A percentile compares a stretch with the other conserved stretches of the same genome.
phyloP scores from a whole-genome alignment of 1,139 yeast genomes.

The Candida anutae region DNA sequence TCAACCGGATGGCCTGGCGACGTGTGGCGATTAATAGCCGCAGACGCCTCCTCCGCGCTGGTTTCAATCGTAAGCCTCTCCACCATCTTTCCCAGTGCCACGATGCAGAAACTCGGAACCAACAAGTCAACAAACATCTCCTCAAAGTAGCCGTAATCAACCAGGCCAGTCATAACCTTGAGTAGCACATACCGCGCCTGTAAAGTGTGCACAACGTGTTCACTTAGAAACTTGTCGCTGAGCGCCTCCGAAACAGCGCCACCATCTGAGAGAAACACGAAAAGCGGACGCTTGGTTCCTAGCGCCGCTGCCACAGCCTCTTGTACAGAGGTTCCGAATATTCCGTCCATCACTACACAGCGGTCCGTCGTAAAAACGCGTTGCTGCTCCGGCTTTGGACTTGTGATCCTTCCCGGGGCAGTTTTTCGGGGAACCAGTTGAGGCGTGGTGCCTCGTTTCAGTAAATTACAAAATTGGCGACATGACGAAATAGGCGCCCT shows the following conservation, averaged over 20 bases:
- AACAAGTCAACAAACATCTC: slow-evolving; percentile 40
- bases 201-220: slow-evolving; percentile 6
- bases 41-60: slow-evolving; percentile 7
- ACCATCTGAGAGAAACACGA: slow-evolving; percentile 29
- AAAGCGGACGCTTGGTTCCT: slow-evolving; percentile 25
- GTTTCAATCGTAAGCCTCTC: slow-evolving; percentile 31
- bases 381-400: slow-evolving; percentile 1
- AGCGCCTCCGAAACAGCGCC: slow-evolving; percentile 16
- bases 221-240: slow-evolving; percentile 11
- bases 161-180: slow-evolving; percentile 34
- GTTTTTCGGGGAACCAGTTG: too few relatives aligned
- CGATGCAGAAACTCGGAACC: slow-evolving; percentile 43
- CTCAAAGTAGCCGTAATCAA: slow-evolving; percentile 41
- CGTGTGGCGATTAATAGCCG: too few relatives aligned
- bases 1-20: too few relatives aligned
- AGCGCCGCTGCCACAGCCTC: slow-evolving; percentile 36
- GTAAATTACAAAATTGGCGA: too few relatives aligned
- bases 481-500: too few relatives aligned
- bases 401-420: background rate
- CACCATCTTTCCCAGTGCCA: slow-evolving; percentile 38
- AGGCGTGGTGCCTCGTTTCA: too few relatives aligned
- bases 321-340: slow-evolving; percentile 25
- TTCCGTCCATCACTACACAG: too few relatives aligned
- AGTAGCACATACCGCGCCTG: slow-evolving; percentile 30
- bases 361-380: too few relatives aligned